Conservation (phyloP, 75 land plant genomes). For the Selaginella moellendorffii region DNA sequence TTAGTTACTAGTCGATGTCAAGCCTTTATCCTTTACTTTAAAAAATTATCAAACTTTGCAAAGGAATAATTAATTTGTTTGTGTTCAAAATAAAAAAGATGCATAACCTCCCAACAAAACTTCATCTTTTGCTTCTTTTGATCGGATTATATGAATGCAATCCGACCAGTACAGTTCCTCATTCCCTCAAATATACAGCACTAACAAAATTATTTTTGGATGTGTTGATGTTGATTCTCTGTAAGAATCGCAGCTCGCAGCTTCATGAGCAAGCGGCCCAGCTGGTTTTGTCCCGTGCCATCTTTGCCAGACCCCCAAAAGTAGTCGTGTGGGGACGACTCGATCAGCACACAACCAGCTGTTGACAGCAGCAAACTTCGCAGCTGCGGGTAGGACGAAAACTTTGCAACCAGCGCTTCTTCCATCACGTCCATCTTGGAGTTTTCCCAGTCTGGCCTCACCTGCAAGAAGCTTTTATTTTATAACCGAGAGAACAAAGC, state of each 20-base stretch:
- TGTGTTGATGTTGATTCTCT: no score
- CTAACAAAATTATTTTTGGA: no score
- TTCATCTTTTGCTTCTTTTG: no score
- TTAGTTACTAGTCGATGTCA: no score
- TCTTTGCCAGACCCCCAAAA: constrained; percentile 97
- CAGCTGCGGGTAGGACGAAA: constrained; percentile 51
- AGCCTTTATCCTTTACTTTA: no score
- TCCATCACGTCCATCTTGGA: constrained; percentile 74
- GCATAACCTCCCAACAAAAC: no score
- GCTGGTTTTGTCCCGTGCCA: constrained; percentile 80
- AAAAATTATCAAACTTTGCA: no score
- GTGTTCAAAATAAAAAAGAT: no score
- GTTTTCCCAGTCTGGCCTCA: constrained; percentile 66
- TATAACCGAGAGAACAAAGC: neutral
- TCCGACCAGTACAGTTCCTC: no score
- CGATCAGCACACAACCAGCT: constrained; percentile 69
- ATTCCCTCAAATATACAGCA: no score
- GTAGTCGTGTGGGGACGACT: constrained; percentile 85
- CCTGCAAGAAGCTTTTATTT: constrained; percentile 24
- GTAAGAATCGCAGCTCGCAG: constrained; percentile 32
- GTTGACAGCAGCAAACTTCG: constrained; percentile 59
- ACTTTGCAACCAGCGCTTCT: constrained; percentile 63
- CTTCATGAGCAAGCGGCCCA: constrained; percentile 81
- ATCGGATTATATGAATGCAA: no score
- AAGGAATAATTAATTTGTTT: no score